These are phyloP conservation scores for Fraxinus floribunda DNA, from an alignment of 305 asterid genomes.

Conservation along the genomic window DNA sequence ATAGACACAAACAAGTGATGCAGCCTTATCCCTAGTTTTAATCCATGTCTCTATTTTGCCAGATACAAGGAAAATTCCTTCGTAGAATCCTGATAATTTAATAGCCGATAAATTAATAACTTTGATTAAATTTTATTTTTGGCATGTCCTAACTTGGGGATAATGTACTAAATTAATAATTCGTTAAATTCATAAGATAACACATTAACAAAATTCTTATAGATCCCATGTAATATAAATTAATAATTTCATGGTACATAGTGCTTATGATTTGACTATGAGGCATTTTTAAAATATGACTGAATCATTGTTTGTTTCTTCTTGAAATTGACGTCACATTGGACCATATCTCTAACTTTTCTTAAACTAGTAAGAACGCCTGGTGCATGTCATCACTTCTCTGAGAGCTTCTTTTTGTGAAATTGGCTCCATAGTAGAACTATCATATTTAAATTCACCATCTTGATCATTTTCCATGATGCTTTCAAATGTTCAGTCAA, in stretches of 20 bases:
- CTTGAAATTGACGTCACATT: neutral
- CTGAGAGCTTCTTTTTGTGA: neutral
- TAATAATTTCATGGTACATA: neutral
- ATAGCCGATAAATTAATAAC: neutral
- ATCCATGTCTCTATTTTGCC: neutral
- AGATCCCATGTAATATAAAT: neutral
- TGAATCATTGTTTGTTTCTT: neutral
- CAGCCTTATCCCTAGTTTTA: neutral
- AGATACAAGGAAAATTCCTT: neutral
- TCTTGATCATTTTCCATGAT: neutral
- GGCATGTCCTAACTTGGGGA: neutral
- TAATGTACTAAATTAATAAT: neutral
- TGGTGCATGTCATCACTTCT: neutral
- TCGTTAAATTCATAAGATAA: neutral
- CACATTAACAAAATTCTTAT: neutral
- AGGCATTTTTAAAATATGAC: neutral
- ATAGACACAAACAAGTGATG: neutral
- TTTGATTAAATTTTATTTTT: neutral
- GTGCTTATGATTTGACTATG: neutral
- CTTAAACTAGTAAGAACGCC: neutral
- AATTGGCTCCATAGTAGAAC: neutral
- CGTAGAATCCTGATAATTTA: neutral
- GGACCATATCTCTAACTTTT: neutral
- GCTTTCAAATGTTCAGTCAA: neutral
- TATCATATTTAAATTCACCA: neutral